phyloP scores from a whole-genome alignment of 1,284 basidiomycete species.

The Cerrena zonata region DNA sequence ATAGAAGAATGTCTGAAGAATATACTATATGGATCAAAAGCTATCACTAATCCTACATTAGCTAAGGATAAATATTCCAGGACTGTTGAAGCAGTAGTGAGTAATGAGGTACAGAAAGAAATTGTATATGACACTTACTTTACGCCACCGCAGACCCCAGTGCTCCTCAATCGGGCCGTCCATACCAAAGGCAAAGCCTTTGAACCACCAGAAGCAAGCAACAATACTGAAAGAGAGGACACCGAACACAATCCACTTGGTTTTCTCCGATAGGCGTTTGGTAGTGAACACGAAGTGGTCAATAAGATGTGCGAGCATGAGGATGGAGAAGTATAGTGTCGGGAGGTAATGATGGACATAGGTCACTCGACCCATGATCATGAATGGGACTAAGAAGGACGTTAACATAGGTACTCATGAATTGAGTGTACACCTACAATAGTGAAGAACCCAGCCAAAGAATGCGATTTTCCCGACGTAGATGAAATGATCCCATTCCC shows the following conservation, averaged over 20 bases:
- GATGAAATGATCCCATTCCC: constrained; percentile 90
- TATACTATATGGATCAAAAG: no score
- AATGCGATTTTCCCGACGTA: constrained; percentile 90
- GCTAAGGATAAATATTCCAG: constrained; percentile 40
- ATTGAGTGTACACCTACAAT: constrained; percentile 44
- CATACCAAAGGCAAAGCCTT: constrained; percentile 82
- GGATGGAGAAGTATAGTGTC: constrained; percentile 90
- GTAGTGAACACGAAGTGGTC: constrained; percentile 89
- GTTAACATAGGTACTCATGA: no score
- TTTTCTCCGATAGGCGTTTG: constrained; percentile 50
- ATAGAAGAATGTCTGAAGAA: no score
- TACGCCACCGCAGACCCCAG: constrained; percentile 77
- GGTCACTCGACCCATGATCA: constrained; percentile 93
- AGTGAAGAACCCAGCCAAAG: constrained; percentile 91
- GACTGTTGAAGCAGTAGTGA: constrained; percentile 21
- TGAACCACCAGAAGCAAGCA: constrained; percentile 90
- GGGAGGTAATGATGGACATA: constrained; percentile 93
- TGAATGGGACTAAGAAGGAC: constrained; percentile 72
- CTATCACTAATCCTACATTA: no score
- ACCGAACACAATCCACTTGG: constrained; percentile 73
- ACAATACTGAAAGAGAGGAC: constrained; percentile 58
- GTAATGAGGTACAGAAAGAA: neutral
- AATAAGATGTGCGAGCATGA: constrained; percentile 85
- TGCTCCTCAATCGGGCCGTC: constrained; percentile 77
- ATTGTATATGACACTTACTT: constrained; percentile 40